phyloP scores from a whole-genome alignment of 2,329 filamentous ascomycete species.

The Cercospora canescens region DNA sequence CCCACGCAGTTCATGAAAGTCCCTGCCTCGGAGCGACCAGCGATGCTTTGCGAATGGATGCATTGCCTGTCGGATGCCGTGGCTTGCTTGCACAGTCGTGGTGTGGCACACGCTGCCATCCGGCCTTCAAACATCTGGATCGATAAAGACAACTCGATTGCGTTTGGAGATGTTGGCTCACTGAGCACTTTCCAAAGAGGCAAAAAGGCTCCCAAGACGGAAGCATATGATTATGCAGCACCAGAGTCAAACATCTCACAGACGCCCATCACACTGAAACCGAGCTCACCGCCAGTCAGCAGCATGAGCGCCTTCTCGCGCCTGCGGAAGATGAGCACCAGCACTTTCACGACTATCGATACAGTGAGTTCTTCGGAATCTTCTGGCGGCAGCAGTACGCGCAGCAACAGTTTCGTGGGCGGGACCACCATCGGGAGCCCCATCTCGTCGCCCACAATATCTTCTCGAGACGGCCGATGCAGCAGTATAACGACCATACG shows the following conservation, averaged over 20 bases:
- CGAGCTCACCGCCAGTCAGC: constrained; percentile 32
- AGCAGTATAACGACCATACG: constrained; percentile 28
- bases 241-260: constrained; percentile 60
- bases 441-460: constrained; percentile 24
- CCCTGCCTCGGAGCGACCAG: constrained; percentile 59
- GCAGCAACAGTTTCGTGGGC: constrained; percentile 32
- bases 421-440: constrained; percentile 24
- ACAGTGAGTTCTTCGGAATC: constrained; percentile 34
- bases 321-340: constrained; percentile 33
- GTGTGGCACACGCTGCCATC: constrained; percentile 67
- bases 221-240: constrained; percentile 71
- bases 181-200: constrained; percentile 52
- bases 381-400: constrained; percentile 31
- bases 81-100: constrained; percentile 65
- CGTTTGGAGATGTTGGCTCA: constrained; percentile 62
- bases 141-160: constrained; percentile 64
- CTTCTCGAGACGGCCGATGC: constrained; percentile 20
- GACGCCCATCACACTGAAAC: constrained; percentile 42
- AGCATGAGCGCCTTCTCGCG: constrained; percentile 32
- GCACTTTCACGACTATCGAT: constrained; percentile 22
- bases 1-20: constrained; percentile 64
- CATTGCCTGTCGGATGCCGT: constrained; percentile 70
- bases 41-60: constrained; percentile 70
- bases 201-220: constrained; percentile 62
- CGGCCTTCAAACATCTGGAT: constrained; percentile 70